These are phyloP conservation scores for Neofusicoccum umdonicola DNA, from an alignment of 2,329 filamentous ascomycete genomes.

Conservation along the genomic window DNA sequence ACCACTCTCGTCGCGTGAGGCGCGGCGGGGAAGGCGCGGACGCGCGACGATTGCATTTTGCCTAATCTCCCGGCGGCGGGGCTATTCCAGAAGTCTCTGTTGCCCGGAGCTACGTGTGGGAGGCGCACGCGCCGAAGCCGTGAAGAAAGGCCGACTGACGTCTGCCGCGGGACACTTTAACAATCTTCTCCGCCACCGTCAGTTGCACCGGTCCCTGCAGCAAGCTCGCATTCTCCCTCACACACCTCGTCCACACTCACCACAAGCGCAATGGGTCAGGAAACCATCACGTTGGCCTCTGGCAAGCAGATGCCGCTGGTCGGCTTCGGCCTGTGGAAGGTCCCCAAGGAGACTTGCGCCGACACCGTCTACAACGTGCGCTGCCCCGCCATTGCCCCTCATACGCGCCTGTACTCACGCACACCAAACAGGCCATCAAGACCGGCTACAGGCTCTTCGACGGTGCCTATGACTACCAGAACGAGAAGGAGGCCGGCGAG, in stretches of 20 bases:
- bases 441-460: conserved; percentile 38
- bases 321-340: conserved; percentile 81
- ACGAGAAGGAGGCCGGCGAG: conserved; percentile 74
- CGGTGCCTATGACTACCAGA: conserved; percentile 66
- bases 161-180: background rate
- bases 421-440: conserved; percentile 32
- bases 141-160: background rate
- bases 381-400: background rate
- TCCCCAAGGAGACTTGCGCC: conserved; percentile 68
- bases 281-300: conserved; percentile 61
- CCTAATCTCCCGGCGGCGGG: conserved; percentile 1
- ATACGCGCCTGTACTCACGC: background rate
- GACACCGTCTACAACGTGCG: conserved; percentile 71
- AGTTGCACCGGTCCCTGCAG: background rate
- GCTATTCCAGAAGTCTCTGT: conserved; percentile 8
- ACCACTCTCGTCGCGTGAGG: background rate
- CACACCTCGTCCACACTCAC: background rate
- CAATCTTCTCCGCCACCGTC: background rate
- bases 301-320: conserved; percentile 71
- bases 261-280: conserved; percentile 25
- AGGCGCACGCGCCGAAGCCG: background rate
- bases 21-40: conserved; percentile 2
- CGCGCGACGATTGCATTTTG: background rate
- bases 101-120: background rate
- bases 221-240: background rate